A percentile compares a stretch with the other conserved stretches of the same genome.
These are phyloP conservation scores for Mariannaea sp. DNA, from an alignment of 2,329 filamentous ascomycete genomes.

Conservation along the genomic window DNA sequence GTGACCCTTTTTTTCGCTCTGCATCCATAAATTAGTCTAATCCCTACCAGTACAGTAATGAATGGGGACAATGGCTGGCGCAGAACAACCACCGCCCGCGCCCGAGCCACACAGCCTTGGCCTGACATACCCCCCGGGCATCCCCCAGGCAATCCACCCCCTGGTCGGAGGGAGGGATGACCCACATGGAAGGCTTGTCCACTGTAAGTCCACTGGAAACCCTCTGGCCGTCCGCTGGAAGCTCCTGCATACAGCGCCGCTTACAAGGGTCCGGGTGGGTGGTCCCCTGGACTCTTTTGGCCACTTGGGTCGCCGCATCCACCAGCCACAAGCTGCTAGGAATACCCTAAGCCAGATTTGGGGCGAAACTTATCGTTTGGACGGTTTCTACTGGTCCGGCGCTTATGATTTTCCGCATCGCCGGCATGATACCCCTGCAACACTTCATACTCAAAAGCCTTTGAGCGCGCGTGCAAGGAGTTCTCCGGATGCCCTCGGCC, in stretches of 20 bases:
- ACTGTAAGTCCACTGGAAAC: constrained; percentile 26
- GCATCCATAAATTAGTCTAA: constrained; percentile 29
- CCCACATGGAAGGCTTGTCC: neutral
- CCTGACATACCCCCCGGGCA: constrained; percentile 9
- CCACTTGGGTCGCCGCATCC: constrained; percentile 26
- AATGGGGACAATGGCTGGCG: constrained; percentile 21
- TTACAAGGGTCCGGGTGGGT: constrained; percentile 10
- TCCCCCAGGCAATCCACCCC: constrained; percentile 8
- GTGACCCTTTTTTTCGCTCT: constrained; percentile 37
- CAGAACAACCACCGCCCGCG: constrained; percentile 3
- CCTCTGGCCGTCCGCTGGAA: too few relatives aligned
- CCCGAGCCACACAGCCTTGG: constrained; percentile 17
- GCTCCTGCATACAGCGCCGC: constrained; percentile 20
- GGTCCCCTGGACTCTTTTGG: neutral
- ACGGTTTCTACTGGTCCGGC: constrained; percentile 37
- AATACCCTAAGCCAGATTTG: constrained; percentile 38
- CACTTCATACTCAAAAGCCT: constrained; percentile 22
- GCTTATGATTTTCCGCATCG: constrained; percentile 39
- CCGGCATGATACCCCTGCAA: constrained; percentile 27
- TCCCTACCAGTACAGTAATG: constrained; percentile 23
- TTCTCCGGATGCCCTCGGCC: too few relatives aligned
- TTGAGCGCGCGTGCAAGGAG: constrained; percentile 16
- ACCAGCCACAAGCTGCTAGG: constrained; percentile 22
- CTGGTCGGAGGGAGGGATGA: neutral
- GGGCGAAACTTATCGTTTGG: constrained; percentile 24